These are phyloP conservation scores for Diaporthe sp. DNA, from an alignment of 2,329 filamentous ascomycete species.

Conservation along the genomic window DNA sequence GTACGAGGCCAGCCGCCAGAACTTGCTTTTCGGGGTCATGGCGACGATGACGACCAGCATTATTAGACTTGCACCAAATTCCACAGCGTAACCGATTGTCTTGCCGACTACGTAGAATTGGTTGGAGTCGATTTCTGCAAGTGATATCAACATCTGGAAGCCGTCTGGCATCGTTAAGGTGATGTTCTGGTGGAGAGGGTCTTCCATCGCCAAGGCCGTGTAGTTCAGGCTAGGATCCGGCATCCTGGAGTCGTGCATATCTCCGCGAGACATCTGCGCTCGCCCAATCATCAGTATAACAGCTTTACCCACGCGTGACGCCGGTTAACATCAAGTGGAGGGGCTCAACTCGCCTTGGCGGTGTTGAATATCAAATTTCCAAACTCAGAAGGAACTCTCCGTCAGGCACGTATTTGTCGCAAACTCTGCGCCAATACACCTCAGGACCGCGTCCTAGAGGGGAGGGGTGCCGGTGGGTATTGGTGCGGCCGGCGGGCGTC, in stretches of 20 bases:
- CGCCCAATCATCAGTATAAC: background rate
- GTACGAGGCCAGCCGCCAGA: constrained; percentile 71
- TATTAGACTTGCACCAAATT: constrained; percentile 75
- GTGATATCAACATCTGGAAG: background rate
- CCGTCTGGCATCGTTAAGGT: constrained; percentile 24
- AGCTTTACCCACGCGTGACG: too few relatives aligned
- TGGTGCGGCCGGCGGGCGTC: background rate
- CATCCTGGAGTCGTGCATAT: background rate
- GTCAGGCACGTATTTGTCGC: too few relatives aligned
- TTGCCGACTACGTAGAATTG: constrained; percentile 48
- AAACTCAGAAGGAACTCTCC: too few relatives aligned
- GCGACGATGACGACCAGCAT: constrained; percentile 74
- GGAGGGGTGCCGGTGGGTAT: background rate
- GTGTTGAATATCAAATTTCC: background rate
- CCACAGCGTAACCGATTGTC: constrained; percentile 73
- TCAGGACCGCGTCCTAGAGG: too few relatives aligned
- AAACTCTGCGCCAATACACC: too few relatives aligned
- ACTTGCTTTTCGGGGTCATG: constrained; percentile 74
- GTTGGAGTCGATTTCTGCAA: constrained; percentile 43
- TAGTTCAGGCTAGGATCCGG: background rate
- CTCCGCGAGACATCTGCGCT: background rate
- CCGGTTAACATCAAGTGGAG: background rate
- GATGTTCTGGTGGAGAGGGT: constrained; percentile 19
- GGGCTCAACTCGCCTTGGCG: background rate
- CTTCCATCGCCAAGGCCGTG: background rate